Conservation (phyloP, 2,329 filamentous ascomycete species). For the Colletotrichum sp. region DNA sequence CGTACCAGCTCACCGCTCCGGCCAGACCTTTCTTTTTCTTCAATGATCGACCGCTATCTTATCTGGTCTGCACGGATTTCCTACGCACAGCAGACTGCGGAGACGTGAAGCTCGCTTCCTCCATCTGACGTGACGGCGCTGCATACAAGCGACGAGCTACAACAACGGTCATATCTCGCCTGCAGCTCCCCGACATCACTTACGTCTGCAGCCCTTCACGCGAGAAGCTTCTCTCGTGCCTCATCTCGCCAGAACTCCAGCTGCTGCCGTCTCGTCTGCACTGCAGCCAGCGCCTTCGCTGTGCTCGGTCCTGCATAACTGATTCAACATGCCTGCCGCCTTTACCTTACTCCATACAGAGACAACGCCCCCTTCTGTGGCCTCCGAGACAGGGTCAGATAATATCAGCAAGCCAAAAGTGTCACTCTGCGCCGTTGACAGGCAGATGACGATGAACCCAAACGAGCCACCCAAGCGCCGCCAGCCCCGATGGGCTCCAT, state of each 20-base stretch:
- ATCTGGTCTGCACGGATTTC: neutral
- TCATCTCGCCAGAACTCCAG: neutral
- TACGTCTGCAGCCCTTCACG: neutral
- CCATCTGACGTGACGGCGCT: constrained; percentile 3
- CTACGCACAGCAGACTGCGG: neutral
- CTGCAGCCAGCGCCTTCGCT: neutral
- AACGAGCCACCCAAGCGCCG: neutral
- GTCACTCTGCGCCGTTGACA: neutral
- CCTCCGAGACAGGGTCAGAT: constrained; percentile 9
- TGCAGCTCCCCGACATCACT: constrained; percentile 7
- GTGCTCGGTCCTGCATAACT: constrained; percentile 5
- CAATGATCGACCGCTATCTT: neutral
- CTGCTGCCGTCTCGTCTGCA: neutral
- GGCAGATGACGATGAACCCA: neutral
- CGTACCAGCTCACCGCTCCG: neutral
- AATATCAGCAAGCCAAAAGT: neutral
- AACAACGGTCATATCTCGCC: neutral
- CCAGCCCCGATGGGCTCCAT: neutral
- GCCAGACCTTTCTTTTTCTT: neutral
- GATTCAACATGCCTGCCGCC: constrained; percentile 11
- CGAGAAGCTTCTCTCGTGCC: neutral
- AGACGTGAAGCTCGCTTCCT: neutral
- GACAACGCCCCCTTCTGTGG: neutral
- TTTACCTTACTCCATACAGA: neutral
- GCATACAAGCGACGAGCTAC: neutral